Evolutionary conservation across 208 protist genomes (phyloP), one percentile per base, ranked within the genome.

Genomic region (Acanthamoeba royreba): DNA sequence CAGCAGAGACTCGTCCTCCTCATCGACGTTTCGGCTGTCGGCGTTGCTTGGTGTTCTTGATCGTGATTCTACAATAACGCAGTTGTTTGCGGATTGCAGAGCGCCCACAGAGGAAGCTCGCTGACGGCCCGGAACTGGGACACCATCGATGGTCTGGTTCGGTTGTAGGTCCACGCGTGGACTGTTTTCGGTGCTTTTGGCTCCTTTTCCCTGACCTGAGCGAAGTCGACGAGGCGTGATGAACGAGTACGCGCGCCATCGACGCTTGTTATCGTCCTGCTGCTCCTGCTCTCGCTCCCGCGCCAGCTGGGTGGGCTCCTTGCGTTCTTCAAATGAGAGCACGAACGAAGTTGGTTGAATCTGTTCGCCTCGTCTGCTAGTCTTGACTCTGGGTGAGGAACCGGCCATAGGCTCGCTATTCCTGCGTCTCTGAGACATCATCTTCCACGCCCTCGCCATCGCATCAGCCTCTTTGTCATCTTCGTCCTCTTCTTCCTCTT

Each of bases 251-350:
- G 72, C 43, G 42, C 72, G 72, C 72, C 72, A 83, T 17, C 43
- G 38, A 35, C 72, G 46, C 72, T 52, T 83, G 25, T 45, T 38
- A 25, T 83, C 72, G 25, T 5, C 4, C n/a, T 22, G n/a, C 17
- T 83, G n/a, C n/a, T 28, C n/a, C 72, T 53, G 25, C 35, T 81
- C 69, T 15, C 40, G 69, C 72, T 83, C 72, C 43, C 72, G 72
- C 0, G 38, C 72, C 13, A 83, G 38, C 72, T 83, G 72, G n/a
- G 13, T 52, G 25, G 31, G n/a, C 25, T 83, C 72, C 72, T 83
- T 83, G 42, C 72, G 72, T 45, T 83, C 72, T 31, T 83, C 72
- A 40, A 83, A 83, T n/a, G 72, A 38, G n/a, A 83, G 72, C 43
- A 83, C 72, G 42, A 83, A 83, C 72, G 72, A 83, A 35, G n/a